phyloP scores from a whole-genome alignment of 2,329 filamentous ascomycete genomes.

The Xylariaceae sp. region DNA sequence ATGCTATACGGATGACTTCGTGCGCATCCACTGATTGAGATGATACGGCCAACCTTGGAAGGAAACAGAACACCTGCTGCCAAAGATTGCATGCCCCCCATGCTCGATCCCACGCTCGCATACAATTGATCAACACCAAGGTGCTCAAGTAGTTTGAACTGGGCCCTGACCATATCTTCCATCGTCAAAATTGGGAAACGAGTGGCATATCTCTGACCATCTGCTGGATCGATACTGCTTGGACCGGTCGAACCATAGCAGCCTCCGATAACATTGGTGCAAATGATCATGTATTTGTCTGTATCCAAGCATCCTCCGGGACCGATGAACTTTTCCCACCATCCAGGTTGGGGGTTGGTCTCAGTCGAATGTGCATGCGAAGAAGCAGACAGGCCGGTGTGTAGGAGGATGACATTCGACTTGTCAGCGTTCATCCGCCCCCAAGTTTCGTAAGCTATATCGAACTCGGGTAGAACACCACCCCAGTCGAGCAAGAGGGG shows the following conservation, averaged over 20 bases:
- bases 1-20: slow-evolving; percentile 97
- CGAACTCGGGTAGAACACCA: slow-evolving; percentile 85
- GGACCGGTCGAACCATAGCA: slow-evolving; percentile 97
- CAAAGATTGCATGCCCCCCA: slow-evolving; percentile 98
- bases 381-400: slow-evolving; percentile 95
- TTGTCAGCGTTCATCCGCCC: slow-evolving; percentile 78
- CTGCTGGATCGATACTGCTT: slow-evolving; percentile 83
- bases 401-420: slow-evolving; percentile 88
- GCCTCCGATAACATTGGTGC: slow-evolving; percentile 94
- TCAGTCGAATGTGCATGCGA: slow-evolving; percentile 95
- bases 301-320: slow-evolving; percentile 86
- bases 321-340: slow-evolving; percentile 99
- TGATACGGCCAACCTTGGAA: slow-evolving; percentile 79
- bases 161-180: slow-evolving; percentile 96
- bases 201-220: slow-evolving; percentile 89
- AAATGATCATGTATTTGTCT: slow-evolving; percentile 89
- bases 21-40: slow-evolving; percentile 91
- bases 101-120: slow-evolving; percentile 92
- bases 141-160: slow-evolving; percentile 85
- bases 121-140: slow-evolving; percentile 81
- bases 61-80: slow-evolving; percentile 86
- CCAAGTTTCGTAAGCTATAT: slow-evolving; percentile 94
- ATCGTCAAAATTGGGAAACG: slow-evolving; percentile 95
- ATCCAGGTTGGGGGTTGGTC: slow-evolving; percentile 84
- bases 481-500: slow-evolving; percentile 92